phyloP scores from a whole-genome alignment of 2,329 filamentous ascomycete genomes.

The Leptosphaerulina australis region DNA sequence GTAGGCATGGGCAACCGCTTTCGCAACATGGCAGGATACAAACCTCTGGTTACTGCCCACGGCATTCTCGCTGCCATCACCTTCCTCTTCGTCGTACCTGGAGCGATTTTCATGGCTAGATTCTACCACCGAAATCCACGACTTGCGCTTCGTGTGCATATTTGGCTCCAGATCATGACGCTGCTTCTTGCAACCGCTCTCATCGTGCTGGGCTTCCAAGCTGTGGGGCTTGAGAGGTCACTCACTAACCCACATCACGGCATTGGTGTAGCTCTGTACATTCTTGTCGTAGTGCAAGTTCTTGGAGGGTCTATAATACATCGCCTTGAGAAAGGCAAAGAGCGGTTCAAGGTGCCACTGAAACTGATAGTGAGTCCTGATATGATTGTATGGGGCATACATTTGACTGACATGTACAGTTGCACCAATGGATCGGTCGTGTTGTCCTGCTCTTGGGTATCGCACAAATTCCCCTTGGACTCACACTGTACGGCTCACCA shows the following conservation, averaged over 20 bases:
- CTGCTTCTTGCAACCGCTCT: slow-evolving; percentile 71
- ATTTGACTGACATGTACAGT: slow-evolving; percentile 53
- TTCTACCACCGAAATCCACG: slow-evolving; percentile 70
- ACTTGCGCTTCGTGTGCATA: slow-evolving; percentile 70
- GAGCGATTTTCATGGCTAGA: slow-evolving; percentile 73
- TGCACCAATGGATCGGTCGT: slow-evolving; percentile 90
- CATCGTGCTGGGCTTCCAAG: slow-evolving; percentile 77
- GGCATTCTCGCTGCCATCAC: slow-evolving; percentile 73
- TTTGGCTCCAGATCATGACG: slow-evolving; percentile 74
- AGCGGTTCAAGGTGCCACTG: slow-evolving; percentile 60
- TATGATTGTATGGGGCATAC: too few species aligned
- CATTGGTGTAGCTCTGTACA: slow-evolving; percentile 80
- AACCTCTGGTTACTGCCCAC: slow-evolving; percentile 72
- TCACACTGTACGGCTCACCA: slow-evolving; percentile 92
- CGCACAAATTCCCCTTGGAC: slow-evolving; percentile 82
- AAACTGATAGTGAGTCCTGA: slow-evolving; percentile 59
- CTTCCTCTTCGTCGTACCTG: slow-evolving; percentile 75
- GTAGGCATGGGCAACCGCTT: slow-evolving; percentile 86
- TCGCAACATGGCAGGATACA: slow-evolving; percentile 70
- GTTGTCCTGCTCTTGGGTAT: slow-evolving; percentile 80
- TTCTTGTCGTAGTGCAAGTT: slow-evolving; percentile 72
- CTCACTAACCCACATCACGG: slow-evolving; percentile 84
- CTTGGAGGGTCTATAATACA: slow-evolving; percentile 71
- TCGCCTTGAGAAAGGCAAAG: slow-evolving; percentile 58
- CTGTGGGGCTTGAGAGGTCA: slow-evolving; percentile 73